phyloP scores from a whole-genome alignment of 768 basidiomycete genomes.

The Pisolithus tinctorius region DNA sequence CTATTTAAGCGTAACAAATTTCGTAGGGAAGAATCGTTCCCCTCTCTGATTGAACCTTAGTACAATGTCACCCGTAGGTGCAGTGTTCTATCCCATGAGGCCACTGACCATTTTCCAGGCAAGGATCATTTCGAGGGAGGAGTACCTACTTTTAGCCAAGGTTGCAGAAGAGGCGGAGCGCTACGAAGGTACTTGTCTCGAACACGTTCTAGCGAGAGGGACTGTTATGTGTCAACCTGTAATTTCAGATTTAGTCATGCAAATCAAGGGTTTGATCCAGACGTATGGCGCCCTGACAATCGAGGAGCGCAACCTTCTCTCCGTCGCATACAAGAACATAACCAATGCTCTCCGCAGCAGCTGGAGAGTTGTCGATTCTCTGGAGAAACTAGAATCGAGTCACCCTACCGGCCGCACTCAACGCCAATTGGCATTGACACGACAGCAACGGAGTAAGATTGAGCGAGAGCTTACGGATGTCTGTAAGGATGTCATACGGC shows the following conservation, averaged over 20 bases:
- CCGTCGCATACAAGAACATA: slow-evolving; percentile 86
- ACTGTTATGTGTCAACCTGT: slow-evolving; percentile 13
- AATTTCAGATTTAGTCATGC: slow-evolving; percentile 59
- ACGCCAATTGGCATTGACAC: slow-evolving; percentile 58
- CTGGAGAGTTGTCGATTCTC: slow-evolving; percentile 74
- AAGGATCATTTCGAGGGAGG: slow-evolving; percentile 29
- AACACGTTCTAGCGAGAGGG: neutral
- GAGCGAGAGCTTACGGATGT: slow-evolving; percentile 70
- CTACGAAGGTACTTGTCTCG: slow-evolving; percentile 57
- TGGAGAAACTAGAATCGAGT: slow-evolving; percentile 54
- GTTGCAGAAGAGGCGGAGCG: slow-evolving; percentile 85
- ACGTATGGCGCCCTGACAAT: slow-evolving; percentile 64
- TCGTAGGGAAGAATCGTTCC: neutral
- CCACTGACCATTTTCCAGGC: slow-evolving; percentile 14
- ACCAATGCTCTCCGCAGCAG: slow-evolving; percentile 79
- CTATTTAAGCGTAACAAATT: neutral
- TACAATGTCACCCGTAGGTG: slow-evolving; percentile 5
- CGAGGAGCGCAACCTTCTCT: slow-evolving; percentile 85
- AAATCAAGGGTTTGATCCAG: slow-evolving; percentile 71
- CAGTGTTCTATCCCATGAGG: neutral
- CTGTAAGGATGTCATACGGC: slow-evolving; percentile 72
- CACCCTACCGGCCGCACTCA: slow-evolving; percentile 25
- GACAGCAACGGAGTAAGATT: slow-evolving; percentile 65
- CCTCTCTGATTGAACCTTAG: neutral
- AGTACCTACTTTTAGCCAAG: slow-evolving; percentile 62